A percentile compares a stretch with the other conserved stretches of the same genome.
Evolutionary conservation across 495 filamentous ascomycete genomes (phyloP).

Genomic region (Thozetella sp.): DNA sequence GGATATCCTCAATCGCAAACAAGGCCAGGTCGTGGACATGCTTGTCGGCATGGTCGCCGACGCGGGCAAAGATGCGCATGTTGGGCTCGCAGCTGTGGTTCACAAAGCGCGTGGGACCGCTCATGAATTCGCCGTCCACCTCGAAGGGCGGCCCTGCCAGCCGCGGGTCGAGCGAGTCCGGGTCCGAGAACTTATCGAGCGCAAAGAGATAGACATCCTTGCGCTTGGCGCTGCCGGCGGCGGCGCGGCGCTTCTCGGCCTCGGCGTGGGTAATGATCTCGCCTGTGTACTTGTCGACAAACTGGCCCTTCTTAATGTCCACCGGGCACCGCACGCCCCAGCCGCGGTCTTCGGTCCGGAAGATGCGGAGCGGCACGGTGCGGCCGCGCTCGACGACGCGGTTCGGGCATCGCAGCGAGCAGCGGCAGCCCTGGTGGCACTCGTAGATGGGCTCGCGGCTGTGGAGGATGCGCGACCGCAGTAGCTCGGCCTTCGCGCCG

Average conservation of each 20-base stretch:
- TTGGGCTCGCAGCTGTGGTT: conserved; percentile 77
- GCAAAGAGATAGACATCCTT: conserved; percentile 80
- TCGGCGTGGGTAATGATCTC: conserved; percentile 78
- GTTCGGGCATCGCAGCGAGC: conserved; percentile 70
- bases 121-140: conserved; percentile 57
- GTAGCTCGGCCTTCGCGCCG: conserved; percentile 38
- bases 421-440: conserved; percentile 75
- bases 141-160: conserved; percentile 43
- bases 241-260: conserved; percentile 64
- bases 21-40: conserved; percentile 84
- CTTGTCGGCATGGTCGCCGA: conserved; percentile 73
- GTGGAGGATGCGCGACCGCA: conserved; percentile 47
- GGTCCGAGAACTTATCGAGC: conserved; percentile 75
- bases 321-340: conserved; percentile 79
- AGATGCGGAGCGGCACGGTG: conserved; percentile 76
- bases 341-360: conserved; percentile 74
- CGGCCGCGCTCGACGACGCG: conserved; percentile 80
- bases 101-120: conserved; percentile 68
- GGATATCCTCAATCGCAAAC: conserved; percentile 75
- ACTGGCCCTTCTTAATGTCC: conserved; percentile 74
- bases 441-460: conserved; percentile 75
- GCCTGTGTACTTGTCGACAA: conserved; percentile 86
- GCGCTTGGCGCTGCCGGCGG: conserved; percentile 38
- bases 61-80: conserved; percentile 80
- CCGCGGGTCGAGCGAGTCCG: conserved; percentile 40